Evolutionary conservation across 2,329 filamentous ascomycete species (phyloP).

Genomic region (Diaporthe eres): DNA sequence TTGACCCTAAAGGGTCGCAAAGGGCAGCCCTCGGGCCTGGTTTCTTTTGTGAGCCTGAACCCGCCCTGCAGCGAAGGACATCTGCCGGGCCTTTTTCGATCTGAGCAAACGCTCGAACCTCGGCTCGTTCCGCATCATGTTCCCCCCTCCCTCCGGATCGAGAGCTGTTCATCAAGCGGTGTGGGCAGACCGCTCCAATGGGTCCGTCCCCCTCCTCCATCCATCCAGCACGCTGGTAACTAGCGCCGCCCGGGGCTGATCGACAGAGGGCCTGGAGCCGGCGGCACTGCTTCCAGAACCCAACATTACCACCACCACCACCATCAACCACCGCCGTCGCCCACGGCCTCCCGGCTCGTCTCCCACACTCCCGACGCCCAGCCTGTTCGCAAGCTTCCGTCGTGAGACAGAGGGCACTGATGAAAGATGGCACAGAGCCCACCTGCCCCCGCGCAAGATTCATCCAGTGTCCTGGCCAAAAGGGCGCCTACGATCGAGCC

Average conservation of each 20-base stretch:
- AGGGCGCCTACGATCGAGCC: background rate
- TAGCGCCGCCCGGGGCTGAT: background rate
- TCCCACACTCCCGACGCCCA: background rate
- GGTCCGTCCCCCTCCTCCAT: background rate
- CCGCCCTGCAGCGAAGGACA: background rate
- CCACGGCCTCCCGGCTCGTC: no score
- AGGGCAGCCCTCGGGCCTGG: background rate
- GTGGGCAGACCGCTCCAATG: background rate
- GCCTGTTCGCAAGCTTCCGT: background rate
- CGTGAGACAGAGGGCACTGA: background rate
- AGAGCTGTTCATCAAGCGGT: background rate
- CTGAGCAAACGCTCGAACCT: background rate
- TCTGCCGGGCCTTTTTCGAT: constrained; percentile 7
- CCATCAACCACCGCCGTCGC: no score
- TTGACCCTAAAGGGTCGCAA: background rate
- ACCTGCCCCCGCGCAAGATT: background rate
- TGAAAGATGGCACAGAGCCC: background rate
- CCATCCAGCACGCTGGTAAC: constrained; percentile 10
- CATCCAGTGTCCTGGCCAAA: background rate
- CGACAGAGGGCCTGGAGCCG: constrained; percentile 12
- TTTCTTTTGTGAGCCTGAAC: background rate
- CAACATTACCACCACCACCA: background rate
- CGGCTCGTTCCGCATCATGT: background rate
- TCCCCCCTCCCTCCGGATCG: background rate
- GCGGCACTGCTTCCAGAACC: background rate